Evolutionary conservation across 306 rosid genomes (phyloP), one percentile per base, ranked within the genome.

Genomic region (Clitoria ternatea): DNA sequence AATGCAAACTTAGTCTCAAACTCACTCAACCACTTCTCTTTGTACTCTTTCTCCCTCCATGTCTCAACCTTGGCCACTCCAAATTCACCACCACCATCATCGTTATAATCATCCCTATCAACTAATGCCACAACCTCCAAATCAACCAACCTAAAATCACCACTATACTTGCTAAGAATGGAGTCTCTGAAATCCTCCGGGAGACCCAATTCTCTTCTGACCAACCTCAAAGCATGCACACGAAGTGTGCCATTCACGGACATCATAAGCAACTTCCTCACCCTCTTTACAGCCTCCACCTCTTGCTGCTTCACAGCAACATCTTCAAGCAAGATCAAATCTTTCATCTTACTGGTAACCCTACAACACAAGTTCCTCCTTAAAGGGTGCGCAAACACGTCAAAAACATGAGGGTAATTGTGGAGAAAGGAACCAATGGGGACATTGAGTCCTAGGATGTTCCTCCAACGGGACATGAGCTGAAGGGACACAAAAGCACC

Each of bases 1-100:
- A 89, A 92, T 11, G 94, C 90, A 63, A 80, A 84, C 73, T 72
- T 82, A 0, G 89, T 85, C 80, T 92, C 94, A 36, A 85, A 85
- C 43, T 89, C 96, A 70, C 94, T 89, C 73, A 92, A 75, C 96
- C 97, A 92, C 61, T 92, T 89, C 81, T 92, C 94, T 63, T 42
- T 79, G 19, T 79, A 89, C 77, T 89, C 97, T 66, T 48, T 77
- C 75, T 89, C 86, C 79, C 94, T 84, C 94, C 96, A 89, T 42
- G 62, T 56, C 82, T 85, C 94, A 48, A 89, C 74, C 29, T 67
- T 60, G 6, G 92, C 90, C 43, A 66, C 56, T 1, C 57, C 85
- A 64, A 65, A 66, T 17, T 81, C 76, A 69, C n/a, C n/a, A n/a
- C n/a, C n/a, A n/a, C n/a, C n/a, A n/a, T n/a, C n/a, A n/a, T n/a